phyloP scores from a whole-genome alignment of 1,284 basidiomycete genomes.

The Pseudozyma tsukubaensis region DNA sequence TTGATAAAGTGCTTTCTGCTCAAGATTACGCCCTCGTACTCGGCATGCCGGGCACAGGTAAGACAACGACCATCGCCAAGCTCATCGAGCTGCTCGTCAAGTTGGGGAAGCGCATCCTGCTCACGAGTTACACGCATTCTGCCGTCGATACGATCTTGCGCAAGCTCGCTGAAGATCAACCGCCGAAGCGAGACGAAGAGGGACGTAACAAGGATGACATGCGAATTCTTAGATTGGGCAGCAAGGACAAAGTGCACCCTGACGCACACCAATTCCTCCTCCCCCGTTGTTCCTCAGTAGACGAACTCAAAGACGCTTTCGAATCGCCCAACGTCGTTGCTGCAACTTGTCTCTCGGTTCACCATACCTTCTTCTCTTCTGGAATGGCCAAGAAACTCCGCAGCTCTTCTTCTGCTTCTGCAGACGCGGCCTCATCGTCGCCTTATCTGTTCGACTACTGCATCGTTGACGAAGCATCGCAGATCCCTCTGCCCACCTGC shows the following conservation, averaged over 20 bases:
- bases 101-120: slow-evolving; percentile 84
- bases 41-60: slow-evolving; percentile 98
- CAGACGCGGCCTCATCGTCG: neutral
- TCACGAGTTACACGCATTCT: slow-evolving; percentile 95
- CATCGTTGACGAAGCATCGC: slow-evolving; percentile 97
- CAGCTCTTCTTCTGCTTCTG: slow-evolving; percentile 2
- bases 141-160: slow-evolving; percentile 94
- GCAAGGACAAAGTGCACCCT: slow-evolving; percentile 82
- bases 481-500: slow-evolving; percentile 95
- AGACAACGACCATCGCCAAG: slow-evolving; percentile 92
- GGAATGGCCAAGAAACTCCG: slow-evolving; percentile 72
- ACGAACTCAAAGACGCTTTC: slow-evolving; percentile 75
- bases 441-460: slow-evolving; percentile 89
- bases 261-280: slow-evolving; percentile 76
- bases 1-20: slow-evolving; percentile 80
- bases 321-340: slow-evolving; percentile 91
- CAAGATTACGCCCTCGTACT: slow-evolving; percentile 90
- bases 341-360: slow-evolving; percentile 90
- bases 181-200: slow-evolving; percentile 7
- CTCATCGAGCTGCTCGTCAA: slow-evolving; percentile 83
- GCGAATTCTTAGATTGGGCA: slow-evolving; percentile 83
- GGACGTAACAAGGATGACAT: slow-evolving; percentile 8
- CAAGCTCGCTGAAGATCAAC: slow-evolving; percentile 76
- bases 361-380: slow-evolving; percentile 81
- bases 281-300: slow-evolving; percentile 71